Evolutionary conservation across 495 filamentous ascomycete species (phyloP), one percentile per base, ranked within the genome.

Genomic region (Penicillium daleae): DNA sequence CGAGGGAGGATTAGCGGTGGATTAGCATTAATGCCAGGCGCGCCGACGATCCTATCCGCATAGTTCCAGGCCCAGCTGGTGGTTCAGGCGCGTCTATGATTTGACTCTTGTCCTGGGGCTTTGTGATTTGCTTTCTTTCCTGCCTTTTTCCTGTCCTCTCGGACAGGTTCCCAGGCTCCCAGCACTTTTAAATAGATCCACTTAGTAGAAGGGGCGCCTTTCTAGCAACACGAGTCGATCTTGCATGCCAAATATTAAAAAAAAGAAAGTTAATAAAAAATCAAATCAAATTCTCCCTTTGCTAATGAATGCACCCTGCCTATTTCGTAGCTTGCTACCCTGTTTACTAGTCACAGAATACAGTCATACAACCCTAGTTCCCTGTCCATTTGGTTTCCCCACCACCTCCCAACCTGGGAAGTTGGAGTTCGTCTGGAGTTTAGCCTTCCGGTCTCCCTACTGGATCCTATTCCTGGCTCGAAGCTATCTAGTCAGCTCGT

Each of bases 171-270:
- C 42, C n/a, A n/a, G n/a, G n/a, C n/a, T n/a, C n/a, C n/a, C n/a
- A n/a, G 15, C 35, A 3, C 17, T 15, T 39, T 39, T 15, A n/a
- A 0, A 21, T 8, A 17, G 49, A 54, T 56, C 53, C 53, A 56
- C 59, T 46, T 32, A 27, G 27, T 12, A 15, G 13, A 31, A 4
- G 15, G 17, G 15, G 37, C 17, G 24, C 39, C 32, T 31, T 50
- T 56, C 48, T 32, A 37, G 17, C 59, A 55, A 57, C 61, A 63
- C 61, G 56, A 59, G 61, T 63, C 55, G 27, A 63, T 63, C 61
- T 7, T 50, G 31, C 40, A 37, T 27, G 17, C 46, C 22, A 37
- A 60, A 56, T 17, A 15, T n/a, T n/a, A n/a, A n/a, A n/a, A n/a
- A n/a, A n/a, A n/a, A n/a, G n/a, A n/a, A n/a, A n/a, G n/a, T n/a